Base-by-base conservation (phyloP, 2,329 filamentous ascomycete genomes). In the Sordariomycetes sp. region DNA sequence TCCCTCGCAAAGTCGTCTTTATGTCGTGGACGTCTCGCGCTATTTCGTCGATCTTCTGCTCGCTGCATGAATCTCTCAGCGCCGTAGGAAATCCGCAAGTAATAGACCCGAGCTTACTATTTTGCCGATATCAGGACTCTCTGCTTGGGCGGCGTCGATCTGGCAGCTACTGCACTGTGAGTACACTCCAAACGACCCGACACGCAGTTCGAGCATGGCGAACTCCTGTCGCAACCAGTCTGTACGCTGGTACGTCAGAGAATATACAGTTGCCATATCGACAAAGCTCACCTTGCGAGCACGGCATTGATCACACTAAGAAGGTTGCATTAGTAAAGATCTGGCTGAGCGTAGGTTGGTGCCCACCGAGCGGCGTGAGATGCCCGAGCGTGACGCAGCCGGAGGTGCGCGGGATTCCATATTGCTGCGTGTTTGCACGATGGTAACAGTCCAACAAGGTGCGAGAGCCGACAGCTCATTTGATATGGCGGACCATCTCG, bases 1-100 rank as follows among this genome's bases (percentile, higher is more conserved):
- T 24, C 9, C 12, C 3, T 27, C 41, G 33, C 1, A 49, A 27
- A 4, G 49, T 26, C n/a, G 27, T 32, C 36, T 57, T 53, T 29
- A 61, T 58, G 11, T 45, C 45, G 16, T 53, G 46, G 24, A 61
- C 44, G 35, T 55, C 53, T 15, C 43, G 46, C 28, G 45, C 51
- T 26, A 58, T 57, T 2, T 46, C 44, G 24, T 60, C 55, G 18
- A 61, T 56, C 35, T 60, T 61, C 29, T 44, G 47, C 31, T 60
- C 58, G 37, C 57, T 61, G n/a, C n/a, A n/a, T n/a, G n/a, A n/a
- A n/a, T n/a, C n/a, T n/a, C n/a, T n/a, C n/a, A n/a, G n/a, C n/a
- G n/a, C n/a, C n/a, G n/a, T n/a, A n/a, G n/a, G n/a, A n/a, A n/a
- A n/a, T n/a, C n/a, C n/a, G n/a, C n/a, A n/a, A n/a, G n/a, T n/a